Conservation (phyloP, 805 yeast species). For the Hanseniaspora jakobsenii region DNA sequence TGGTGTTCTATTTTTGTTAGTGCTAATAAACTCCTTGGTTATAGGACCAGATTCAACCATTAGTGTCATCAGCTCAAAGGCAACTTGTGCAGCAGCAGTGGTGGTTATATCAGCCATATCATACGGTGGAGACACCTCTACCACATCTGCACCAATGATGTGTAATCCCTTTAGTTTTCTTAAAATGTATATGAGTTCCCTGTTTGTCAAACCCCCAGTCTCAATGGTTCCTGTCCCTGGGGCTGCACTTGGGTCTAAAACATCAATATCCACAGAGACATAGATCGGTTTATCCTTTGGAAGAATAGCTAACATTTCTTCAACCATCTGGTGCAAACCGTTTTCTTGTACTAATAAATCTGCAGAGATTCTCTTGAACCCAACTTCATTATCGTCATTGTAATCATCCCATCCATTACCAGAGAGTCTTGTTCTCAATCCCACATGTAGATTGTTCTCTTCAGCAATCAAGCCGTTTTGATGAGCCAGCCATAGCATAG, state of each 20-base stretch:
- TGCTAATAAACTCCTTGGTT: conserved; percentile 5
- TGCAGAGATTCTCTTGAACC: conserved; percentile 56
- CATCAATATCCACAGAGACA: conserved; percentile 68
- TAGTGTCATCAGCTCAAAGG: conserved; percentile 56
- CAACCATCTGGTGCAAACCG: conserved; percentile 49
- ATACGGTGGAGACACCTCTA: conserved; percentile 58
- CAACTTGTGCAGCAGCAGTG: conserved; percentile 59
- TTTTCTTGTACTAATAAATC: conserved; percentile 58
- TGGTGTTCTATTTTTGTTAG: not conserved
- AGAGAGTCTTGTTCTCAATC: conserved; percentile 59
- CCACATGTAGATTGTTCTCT: conserved; percentile 56
- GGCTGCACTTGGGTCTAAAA: conserved; percentile 59
- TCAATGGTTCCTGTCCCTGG: conserved; percentile 77
- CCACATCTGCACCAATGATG: conserved; percentile 64
- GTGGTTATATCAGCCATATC: conserved; percentile 57
- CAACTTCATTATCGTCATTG: conserved; percentile 53
- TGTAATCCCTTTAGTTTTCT: conserved; percentile 50
- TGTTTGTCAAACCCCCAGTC: conserved; percentile 57
- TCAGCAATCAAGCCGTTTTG: conserved; percentile 52
- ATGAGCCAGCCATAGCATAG: conserved; percentile 72
- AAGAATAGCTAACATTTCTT: conserved; percentile 40
- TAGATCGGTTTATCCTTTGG: conserved; percentile 58
- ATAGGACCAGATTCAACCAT: conserved; percentile 42
- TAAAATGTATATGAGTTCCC: conserved; percentile 49
- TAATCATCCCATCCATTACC: conserved; percentile 47